Base-by-base conservation (phyloP, 768 basidiomycete species). In the Amylocystis lapponica region DNA sequence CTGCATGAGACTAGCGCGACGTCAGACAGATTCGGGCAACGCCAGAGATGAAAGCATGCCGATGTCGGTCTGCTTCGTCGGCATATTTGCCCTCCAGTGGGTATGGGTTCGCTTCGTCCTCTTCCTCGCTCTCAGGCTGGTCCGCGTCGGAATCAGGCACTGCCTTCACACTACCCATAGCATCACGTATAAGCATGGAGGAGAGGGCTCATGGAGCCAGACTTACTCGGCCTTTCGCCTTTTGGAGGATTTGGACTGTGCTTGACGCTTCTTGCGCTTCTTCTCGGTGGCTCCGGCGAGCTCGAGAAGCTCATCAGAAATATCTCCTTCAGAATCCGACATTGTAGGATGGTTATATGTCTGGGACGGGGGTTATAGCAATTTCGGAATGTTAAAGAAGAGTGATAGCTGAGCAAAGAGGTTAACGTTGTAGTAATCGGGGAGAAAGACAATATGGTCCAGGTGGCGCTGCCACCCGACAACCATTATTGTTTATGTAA, bases 31-130 rank as follows among this genome's bases (percentile, higher is more conserved):
- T n/a, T 38, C 11, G 20, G 30, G 21, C 55, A 60, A 49, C 41
- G 50, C 47, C 49, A 47, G 54, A 58, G 49, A 42, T 27, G 34
- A 40, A 39, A n/a, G 43, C 86, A 68, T 68, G 95, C 95, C 72
- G 67, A 50, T 83, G 75, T 55, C 85, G 77, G 63, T 97, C 95
- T 11, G 69, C 74, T 54, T 91, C 90, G 56, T 96, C 83, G 46
- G 75, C 76, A 58, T 88, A 98, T 63, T 90, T 89, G 38, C 90
- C 92, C 55, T 98, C 95, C 11, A 96, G 67, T 0, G 92, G 94
- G 59, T 90, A 98, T 3, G 81, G 82, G 51, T 89, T 83, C 11
- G 61, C 58, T 4, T 70, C 72, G 27, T 57, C 53, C 23, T 74
- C 75, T 43, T 76, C 78, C 53, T 86, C 85, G 47, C 78, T 83